These are phyloP conservation scores for Zygoascus tannicola DNA, from an alignment of 805 yeast species.

Conservation along the genomic window DNA sequence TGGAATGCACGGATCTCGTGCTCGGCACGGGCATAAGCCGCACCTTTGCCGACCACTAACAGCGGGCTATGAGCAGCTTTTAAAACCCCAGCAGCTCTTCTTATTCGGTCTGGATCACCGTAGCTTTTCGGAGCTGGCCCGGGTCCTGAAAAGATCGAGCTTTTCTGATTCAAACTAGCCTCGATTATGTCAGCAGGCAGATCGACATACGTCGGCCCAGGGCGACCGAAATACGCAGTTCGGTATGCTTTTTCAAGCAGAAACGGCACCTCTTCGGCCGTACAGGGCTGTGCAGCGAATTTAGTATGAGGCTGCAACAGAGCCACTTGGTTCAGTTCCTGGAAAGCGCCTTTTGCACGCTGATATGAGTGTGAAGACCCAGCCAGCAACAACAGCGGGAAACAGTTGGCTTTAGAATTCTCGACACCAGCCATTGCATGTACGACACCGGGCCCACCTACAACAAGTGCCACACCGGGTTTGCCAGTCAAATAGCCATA, in stretches of 20 bases:
- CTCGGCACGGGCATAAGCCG: conserved; percentile 41
- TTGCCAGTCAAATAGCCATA: conserved; percentile 56
- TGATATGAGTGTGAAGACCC: conserved; percentile 48
- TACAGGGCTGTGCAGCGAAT: conserved; percentile 38
- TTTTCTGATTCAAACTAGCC: conserved; percentile 18
- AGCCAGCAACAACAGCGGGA: conserved; percentile 59
- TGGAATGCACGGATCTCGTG: conserved; percentile 31
- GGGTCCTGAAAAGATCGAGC: conserved; percentile 13
- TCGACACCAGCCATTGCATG: conserved; percentile 60
- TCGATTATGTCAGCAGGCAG: conserved; percentile 54
- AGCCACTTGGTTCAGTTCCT: conserved; percentile 58
- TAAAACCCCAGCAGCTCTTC: conserved; percentile 30
- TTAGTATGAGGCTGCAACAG: conserved; percentile 42
- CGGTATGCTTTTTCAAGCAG: conserved; percentile 41
- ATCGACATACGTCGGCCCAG: conserved; percentile 57
- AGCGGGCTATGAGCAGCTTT: conserved; percentile 39
- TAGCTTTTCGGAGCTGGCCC: conserved; percentile 30
- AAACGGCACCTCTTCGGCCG: conserved; percentile 29
- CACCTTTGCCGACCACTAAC: conserved; percentile 58
- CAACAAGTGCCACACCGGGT: conserved; percentile 62
- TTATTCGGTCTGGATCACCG: conserved; percentile 32
- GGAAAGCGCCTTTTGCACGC: conserved; percentile 54
- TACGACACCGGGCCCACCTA: conserved; percentile 68
- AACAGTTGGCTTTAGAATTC: conserved; percentile 51
- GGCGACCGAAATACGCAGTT: conserved; percentile 38